These are phyloP conservation scores for Urochloa ruziziensis DNA, from an alignment of 176 grass and related monocot species.

Conservation along the genomic window DNA sequence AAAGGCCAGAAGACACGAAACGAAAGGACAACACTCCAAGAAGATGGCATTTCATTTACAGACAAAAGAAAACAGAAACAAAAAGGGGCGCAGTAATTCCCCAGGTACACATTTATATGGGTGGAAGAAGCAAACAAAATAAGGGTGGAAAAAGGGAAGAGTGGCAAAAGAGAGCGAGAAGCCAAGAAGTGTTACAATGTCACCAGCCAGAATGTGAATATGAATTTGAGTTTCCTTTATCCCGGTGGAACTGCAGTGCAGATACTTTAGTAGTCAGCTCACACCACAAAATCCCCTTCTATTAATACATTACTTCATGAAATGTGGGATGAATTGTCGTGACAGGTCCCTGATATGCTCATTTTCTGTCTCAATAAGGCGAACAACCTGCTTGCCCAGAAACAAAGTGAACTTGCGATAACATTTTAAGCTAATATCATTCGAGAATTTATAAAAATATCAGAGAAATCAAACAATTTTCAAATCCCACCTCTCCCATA, in stretches of 20 bases:
- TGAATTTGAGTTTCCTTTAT: neutral
- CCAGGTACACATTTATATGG: neutral
- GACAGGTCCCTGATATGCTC: slow-evolving; percentile 55
- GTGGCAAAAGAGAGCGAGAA: neutral
- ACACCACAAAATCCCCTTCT: neutral
- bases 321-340: slow-evolving; percentile 59
- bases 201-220: neutral
- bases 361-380: slow-evolving; percentile 58
- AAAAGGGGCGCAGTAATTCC: slow-evolving; percentile 1
- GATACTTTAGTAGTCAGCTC: neutral
- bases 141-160: neutral
- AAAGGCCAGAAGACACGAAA: neutral
- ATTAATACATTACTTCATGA: slow-evolving; percentile 36
- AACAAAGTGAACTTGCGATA: neutral
- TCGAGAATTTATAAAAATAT: neutral
- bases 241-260: no score
- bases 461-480: neutral
- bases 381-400: slow-evolving; percentile 42
- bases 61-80: neutral
- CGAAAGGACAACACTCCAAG: neutral
- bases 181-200: neutral
- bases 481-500: slow-evolving; percentile 58
- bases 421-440: neutral
- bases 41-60: slow-evolving; percentile 33
- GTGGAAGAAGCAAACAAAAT: neutral